Conservation (phyloP, 2,329 filamentous ascomycete genomes). For the Teratosphaeria gauchensis region DNA sequence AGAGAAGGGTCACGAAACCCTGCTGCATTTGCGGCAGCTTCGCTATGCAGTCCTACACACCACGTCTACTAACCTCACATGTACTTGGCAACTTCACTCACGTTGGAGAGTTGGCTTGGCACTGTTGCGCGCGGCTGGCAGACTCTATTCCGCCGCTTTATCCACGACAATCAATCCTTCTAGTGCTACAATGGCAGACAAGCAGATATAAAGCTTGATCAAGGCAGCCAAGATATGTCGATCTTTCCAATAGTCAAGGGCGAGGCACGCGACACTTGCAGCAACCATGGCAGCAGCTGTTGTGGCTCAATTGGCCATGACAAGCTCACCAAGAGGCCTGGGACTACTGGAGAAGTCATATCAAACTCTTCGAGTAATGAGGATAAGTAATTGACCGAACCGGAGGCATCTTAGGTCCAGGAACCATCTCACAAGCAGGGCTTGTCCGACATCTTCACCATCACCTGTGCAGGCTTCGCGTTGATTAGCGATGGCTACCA, state of each 20-base stretch:
- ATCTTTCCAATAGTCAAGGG: background rate
- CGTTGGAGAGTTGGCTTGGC: background rate
- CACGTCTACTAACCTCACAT: background rate
- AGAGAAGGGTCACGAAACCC: background rate
- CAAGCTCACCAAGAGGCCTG: background rate
- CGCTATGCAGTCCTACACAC: background rate
- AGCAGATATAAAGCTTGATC: background rate
- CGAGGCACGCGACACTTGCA: background rate
- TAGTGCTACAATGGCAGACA: background rate
- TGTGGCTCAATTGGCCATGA: background rate
- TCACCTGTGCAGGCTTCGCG: constrained; percentile 21
- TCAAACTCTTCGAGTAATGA: background rate
- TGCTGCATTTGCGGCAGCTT: background rate
- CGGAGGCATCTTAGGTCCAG: constrained; percentile 1
- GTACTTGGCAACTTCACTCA: background rate
- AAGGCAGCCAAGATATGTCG: background rate
- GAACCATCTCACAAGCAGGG: constrained; percentile 6
- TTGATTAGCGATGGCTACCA: constrained; percentile 28
- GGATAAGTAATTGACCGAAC: background rate
- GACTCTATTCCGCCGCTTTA: background rate
- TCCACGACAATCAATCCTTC: background rate
- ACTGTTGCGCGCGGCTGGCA: background rate
- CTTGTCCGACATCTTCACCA: constrained; percentile 10
- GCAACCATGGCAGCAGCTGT: background rate
- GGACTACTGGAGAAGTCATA: background rate